Evolutionary conservation across 163 green algal species (phyloP).

Genomic region (Volvox carteri): DNA sequence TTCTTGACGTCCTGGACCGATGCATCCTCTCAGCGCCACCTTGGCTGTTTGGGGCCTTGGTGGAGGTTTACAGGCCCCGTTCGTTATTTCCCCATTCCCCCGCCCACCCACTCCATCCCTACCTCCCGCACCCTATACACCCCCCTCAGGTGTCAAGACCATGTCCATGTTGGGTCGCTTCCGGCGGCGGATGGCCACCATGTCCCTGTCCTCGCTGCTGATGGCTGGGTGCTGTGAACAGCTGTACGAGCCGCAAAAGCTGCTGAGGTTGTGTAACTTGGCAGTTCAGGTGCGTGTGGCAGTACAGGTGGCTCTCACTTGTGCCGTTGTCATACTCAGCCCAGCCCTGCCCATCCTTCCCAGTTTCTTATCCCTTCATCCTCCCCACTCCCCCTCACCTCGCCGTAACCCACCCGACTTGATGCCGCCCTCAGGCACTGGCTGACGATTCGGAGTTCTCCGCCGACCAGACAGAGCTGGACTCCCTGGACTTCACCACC

Average conservation of each 20-base stretch:
- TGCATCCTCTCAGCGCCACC: too few relatives aligned
- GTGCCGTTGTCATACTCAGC: neutral
- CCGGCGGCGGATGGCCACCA: conserved; percentile 73
- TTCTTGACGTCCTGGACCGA: too few relatives aligned
- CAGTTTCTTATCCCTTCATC: neutral
- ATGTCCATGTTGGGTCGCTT: conserved; percentile 78
- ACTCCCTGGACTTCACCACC: conserved; percentile 60
- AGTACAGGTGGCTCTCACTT: neutral
- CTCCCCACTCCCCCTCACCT: neutral
- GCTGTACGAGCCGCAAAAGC: conserved; percentile 42
- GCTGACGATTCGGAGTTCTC: conserved; percentile 55
- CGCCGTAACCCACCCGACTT: neutral
- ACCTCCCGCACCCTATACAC: neutral
- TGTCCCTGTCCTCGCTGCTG: conserved; percentile 66
- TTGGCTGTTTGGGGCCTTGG: too few relatives aligned
- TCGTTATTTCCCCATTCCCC: neutral
- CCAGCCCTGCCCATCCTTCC: neutral
- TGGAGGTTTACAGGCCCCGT: too few relatives aligned
- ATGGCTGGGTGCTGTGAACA: neutral
- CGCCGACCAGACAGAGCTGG: conserved; percentile 62
- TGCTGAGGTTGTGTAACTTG: conserved; percentile 55
- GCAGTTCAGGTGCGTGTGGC: conserved; percentile 47
- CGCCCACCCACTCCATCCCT: neutral
- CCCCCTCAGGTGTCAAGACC: conserved; percentile 71
- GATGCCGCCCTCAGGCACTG: conserved; percentile 31